These are phyloP conservation scores for Fusarium oxysporum DNA, from an alignment of 2,329 filamentous ascomycete species.

Conservation along the genomic window DNA sequence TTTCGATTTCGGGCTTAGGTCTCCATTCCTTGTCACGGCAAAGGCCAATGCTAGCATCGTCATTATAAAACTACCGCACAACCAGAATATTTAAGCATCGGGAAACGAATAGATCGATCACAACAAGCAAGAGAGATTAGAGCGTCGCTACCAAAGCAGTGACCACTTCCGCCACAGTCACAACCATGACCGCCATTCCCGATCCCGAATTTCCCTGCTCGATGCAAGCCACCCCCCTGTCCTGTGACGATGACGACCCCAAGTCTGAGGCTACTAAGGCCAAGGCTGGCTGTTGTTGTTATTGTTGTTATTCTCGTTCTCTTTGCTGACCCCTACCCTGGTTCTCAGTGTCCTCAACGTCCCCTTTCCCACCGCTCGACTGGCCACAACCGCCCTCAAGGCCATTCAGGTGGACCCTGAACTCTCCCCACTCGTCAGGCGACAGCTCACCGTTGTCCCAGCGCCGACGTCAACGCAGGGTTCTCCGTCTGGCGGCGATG, in stretches of 20 bases:
- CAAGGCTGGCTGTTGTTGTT: slow-evolving; percentile 27
- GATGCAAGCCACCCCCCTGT: slow-evolving; percentile 60
- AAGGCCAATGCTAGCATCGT: slow-evolving; percentile 8
- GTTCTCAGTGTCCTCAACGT: slow-evolving; percentile 74
- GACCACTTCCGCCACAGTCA: slow-evolving; percentile 29
- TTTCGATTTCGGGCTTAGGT: slow-evolving; percentile 20
- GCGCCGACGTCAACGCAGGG: slow-evolving; percentile 41
- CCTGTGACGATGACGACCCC: slow-evolving; percentile 25
- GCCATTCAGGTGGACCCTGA: slow-evolving; percentile 89
- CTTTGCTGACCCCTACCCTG: slow-evolving; percentile 31
- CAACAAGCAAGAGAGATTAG: slow-evolving; percentile 21
- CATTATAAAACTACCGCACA: slow-evolving; percentile 2
- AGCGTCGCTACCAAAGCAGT: slow-evolving; percentile 20
- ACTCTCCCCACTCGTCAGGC: slow-evolving; percentile 83
- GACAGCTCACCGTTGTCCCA: slow-evolving; percentile 72
- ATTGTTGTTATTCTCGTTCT: slow-evolving; percentile 25
- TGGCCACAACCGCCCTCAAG: slow-evolving; percentile 80
- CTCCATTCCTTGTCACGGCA: slow-evolving; percentile 31
- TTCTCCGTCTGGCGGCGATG: slow-evolving; percentile 23
- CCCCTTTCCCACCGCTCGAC: slow-evolving; percentile 83
- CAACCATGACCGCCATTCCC: slow-evolving; percentile 53
- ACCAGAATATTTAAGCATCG: slow-evolving; percentile 4
- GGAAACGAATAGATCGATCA: slow-evolving; percentile 30
- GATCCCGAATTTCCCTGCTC: slow-evolving; percentile 71
- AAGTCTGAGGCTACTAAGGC: slow-evolving; percentile 15